These are phyloP conservation scores for Urostyla sp. DNA, from an alignment of 73 alveolate genomes.

Conservation along the genomic window DNA sequence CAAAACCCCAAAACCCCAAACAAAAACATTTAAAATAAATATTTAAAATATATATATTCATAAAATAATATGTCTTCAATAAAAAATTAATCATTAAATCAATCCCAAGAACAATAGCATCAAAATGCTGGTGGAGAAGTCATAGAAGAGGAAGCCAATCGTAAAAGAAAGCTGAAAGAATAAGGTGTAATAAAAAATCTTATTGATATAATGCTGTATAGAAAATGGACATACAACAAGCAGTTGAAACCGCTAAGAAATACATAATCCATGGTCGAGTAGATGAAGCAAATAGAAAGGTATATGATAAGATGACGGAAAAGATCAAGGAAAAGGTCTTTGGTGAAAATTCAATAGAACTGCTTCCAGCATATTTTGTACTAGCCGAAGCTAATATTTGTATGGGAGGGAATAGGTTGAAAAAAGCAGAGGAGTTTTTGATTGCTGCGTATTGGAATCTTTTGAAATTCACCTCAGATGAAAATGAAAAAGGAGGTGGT, in stretches of 20 bases:
- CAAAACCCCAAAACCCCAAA: constrained; percentile 2
- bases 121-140: constrained; percentile 27
- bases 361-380: constrained; percentile 87
- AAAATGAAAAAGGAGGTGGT: constrained; percentile 67
- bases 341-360: constrained; percentile 78
- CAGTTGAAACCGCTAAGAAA: constrained; percentile 65
- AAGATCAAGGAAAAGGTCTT: constrained; percentile 54
- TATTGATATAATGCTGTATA: neutral
- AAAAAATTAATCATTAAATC: constrained; percentile 1
- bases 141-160: constrained; percentile 53
- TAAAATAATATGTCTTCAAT: constrained; percentile 47
- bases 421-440: constrained; percentile 86
- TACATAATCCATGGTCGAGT: constrained; percentile 51
- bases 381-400: constrained; percentile 81
- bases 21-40: neutral
- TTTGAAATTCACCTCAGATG: constrained; percentile 73
- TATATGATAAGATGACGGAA: constrained; percentile 62
- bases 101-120: neutral
- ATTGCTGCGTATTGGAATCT: constrained; percentile 90
- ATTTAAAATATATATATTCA: neutral
- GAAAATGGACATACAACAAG: constrained; percentile 49
- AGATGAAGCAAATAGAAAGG: constrained; percentile 66
- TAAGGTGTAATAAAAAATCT: constrained; percentile 28
- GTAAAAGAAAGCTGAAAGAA: constrained; percentile 40
- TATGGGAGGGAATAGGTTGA: constrained; percentile 72